These are phyloP conservation scores for Solanum bulbocastanum DNA, from an alignment of 257 asterid species.

Conservation along the genomic window DNA sequence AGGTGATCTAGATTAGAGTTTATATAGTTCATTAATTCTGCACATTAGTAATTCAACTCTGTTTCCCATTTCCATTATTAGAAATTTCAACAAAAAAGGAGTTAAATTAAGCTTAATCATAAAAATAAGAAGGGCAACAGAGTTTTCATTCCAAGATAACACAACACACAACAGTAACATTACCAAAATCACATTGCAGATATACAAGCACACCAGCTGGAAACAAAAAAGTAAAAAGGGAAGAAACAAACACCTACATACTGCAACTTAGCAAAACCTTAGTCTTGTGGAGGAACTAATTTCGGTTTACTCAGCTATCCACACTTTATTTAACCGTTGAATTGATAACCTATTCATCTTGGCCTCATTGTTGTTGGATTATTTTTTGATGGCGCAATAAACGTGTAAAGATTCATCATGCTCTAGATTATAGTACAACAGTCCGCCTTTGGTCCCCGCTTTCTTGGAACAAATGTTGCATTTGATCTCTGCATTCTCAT, in stretches of 20 bases:
- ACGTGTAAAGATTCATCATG: not conserved
- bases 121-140: not conserved
- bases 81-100: not conserved
- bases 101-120: not conserved
- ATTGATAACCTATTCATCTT: not conserved
- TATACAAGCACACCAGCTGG: not conserved
- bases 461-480: not conserved
- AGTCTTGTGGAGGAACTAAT: constrained; percentile 17
- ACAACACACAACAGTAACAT: too few species aligned
- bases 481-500: not conserved
- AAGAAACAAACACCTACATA: not conserved
- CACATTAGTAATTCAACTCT: not conserved
- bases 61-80: not conserved
- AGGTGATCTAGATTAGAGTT: not conserved
- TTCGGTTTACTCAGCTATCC: not conserved
- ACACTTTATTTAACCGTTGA: not conserved
- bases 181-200: not conserved
- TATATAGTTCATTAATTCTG: not conserved
- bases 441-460: not conserved
- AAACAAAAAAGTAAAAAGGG: not conserved
- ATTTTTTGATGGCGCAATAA: not conserved
- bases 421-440: not conserved
- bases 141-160: not conserved
- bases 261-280: not conserved
- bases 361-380: not conserved